Evolutionary conservation across 495 filamentous ascomycete species (phyloP), one percentile per base, ranked within the genome.

Genomic region (Durotheca rogersii): DNA sequence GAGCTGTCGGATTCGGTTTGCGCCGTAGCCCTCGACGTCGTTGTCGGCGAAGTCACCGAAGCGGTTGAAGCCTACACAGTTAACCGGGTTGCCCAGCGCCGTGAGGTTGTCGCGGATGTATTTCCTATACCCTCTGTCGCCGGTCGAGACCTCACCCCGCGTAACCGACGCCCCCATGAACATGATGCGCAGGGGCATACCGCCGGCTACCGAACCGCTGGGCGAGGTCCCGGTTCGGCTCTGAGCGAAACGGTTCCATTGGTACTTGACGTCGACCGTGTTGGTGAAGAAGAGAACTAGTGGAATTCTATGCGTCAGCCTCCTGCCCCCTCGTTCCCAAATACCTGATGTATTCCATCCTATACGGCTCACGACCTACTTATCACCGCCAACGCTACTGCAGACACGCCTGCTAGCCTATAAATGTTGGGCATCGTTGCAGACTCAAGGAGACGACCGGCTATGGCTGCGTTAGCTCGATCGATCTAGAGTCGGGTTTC

Each of bases 11-110:
- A 66, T 61, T 56, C 56, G 48, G 6, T 41, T 48, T 47, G 67
- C 33, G 2, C 58, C 47, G 35, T 63, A 51, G 30, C 56, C 57
- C 29, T 57, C 58, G 46, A 67, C 48, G n/a, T 65, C 59, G 44
- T 65, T 65, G 39, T 65, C 62, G 7, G 44, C 48, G 30, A 58
- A 65, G 33, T 62, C 60, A 10, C 62, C 62, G 12, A 63, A 55
- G 4, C 60, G 59, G 37, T 66, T 66, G 36, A 66, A 66, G 12
- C 62, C 62, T 1, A 63, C 62, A 31, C 15, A 55, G 43, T 66
- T 63, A n/a, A 66, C 62, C 0, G 47, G 42, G 19, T 60, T 62
- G 4, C 62, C 62, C 42, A 46, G 37, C 0, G 56, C 49, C 29
- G 45, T 53, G 20, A 66, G 56, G 21, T 52, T 58, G 11, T 62